phyloP scores from a whole-genome alignment of 257 asterid species.

The Fraxinus excelsior region DNA sequence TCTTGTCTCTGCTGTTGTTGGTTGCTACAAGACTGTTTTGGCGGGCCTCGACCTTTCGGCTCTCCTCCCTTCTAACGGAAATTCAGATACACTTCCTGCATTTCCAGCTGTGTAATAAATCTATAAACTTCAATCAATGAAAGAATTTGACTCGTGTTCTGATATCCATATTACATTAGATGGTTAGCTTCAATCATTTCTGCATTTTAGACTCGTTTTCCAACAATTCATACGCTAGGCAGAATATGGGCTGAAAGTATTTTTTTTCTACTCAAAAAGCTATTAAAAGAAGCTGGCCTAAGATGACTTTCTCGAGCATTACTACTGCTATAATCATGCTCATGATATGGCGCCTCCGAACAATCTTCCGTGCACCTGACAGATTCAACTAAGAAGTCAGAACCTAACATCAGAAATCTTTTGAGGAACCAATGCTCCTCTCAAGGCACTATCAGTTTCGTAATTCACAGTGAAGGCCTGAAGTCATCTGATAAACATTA shows the following conservation, averaged over 20 bases:
- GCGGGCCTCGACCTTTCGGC: slow-evolving; percentile 2
- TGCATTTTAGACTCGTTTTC: neutral
- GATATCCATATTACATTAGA: neutral
- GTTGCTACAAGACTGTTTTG: slow-evolving; percentile 12
- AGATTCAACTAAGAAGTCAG: slow-evolving; percentile 1
- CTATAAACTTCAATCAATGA: neutral
- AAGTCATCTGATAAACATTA: neutral
- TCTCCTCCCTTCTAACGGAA: neutral
- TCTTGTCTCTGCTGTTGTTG: slow-evolving; percentile 14
- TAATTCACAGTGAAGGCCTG: neutral
- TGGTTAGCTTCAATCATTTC: neutral
- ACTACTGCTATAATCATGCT: neutral
- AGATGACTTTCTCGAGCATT: no score
- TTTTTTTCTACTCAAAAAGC: no score
- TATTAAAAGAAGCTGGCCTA: no score
- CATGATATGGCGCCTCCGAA: neutral
- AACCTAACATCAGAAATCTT: neutral
- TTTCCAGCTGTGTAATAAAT: neutral
- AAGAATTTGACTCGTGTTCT: neutral
- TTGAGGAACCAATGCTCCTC: neutral
- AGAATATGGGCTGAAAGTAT: no score
- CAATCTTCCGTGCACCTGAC: neutral
- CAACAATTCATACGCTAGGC: neutral
- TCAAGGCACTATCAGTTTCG: neutral
- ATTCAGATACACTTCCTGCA: neutral